Conservation (phyloP, 2,329 filamentous ascomycete genomes). For the Thielaviopsis populi region DNA sequence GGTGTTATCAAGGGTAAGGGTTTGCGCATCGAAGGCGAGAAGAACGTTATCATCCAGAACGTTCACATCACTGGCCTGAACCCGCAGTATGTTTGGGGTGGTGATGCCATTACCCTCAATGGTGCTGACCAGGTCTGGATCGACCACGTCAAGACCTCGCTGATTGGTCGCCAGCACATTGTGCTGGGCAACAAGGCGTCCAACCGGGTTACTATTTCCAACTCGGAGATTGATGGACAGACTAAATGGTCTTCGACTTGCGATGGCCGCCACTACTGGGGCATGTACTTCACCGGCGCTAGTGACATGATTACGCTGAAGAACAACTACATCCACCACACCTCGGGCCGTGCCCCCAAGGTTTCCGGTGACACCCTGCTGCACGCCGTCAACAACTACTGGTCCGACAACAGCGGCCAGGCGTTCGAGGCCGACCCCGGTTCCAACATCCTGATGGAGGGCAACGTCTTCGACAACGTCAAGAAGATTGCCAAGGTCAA, state of each 20-base stretch:
- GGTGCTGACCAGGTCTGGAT: slow-evolving; percentile 34
- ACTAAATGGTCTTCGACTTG: slow-evolving; percentile 41
- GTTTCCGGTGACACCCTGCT: slow-evolving; percentile 40
- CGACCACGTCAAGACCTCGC: slow-evolving; percentile 40
- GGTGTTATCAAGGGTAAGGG: slow-evolving; percentile 45
- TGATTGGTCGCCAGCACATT: slow-evolving; percentile 45
- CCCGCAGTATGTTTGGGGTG: slow-evolving; percentile 44
- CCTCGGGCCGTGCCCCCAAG: slow-evolving; percentile 42
- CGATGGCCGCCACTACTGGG: slow-evolving; percentile 46
- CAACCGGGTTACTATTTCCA: slow-evolving; percentile 44
- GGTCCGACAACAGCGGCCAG: slow-evolving; percentile 38
- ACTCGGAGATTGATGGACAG: slow-evolving; percentile 42
- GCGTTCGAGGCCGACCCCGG: slow-evolving; percentile 39
- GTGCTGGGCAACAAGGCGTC: slow-evolving; percentile 40
- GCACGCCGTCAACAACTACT: slow-evolving; percentile 50
- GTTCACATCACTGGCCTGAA: slow-evolving; percentile 41
- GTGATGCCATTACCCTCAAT: slow-evolving; percentile 41
- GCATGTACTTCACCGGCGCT: slow-evolving; percentile 40
- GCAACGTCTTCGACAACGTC: slow-evolving; percentile 43
- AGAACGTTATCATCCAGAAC: slow-evolving; percentile 43
- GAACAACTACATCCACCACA: slow-evolving; percentile 46
- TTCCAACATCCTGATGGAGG: slow-evolving; percentile 37
- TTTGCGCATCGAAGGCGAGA: slow-evolving; percentile 32
- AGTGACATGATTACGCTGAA: slow-evolving; percentile 43
- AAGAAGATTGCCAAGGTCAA: slow-evolving; percentile 27